A percentile compares a stretch with the other conserved stretches of the same genome.
phyloP scores from a whole-genome alignment of 352 stramenopile genomes.

The Halophytophthora polymorphica region DNA sequence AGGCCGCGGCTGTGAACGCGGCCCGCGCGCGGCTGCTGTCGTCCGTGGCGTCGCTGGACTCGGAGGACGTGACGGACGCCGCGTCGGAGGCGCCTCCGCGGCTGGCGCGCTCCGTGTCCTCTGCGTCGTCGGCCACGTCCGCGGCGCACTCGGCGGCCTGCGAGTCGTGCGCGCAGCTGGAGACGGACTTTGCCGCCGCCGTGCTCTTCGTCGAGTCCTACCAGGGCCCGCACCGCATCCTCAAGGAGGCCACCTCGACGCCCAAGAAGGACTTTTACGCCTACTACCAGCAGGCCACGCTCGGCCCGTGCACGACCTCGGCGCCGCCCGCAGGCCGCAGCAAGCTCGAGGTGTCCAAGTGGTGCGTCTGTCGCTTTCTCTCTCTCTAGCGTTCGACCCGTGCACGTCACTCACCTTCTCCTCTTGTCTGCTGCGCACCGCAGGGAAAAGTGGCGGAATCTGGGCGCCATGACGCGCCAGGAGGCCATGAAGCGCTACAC shows the following conservation, averaged over 20 bases:
- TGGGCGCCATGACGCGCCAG: conserved; percentile 65
- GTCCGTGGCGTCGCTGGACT: conserved; percentile 15
- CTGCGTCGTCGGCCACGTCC: conserved; percentile 8
- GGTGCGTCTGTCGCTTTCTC: conserved; percentile 19
- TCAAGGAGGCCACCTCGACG: conserved; percentile 69
- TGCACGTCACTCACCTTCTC: background rate
- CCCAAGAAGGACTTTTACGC: conserved; percentile 80
- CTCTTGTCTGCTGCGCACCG: background rate
- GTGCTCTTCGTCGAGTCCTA: conserved; percentile 84
- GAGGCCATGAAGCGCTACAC: conserved; percentile 82
- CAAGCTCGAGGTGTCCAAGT: conserved; percentile 61
- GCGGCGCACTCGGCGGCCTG: conserved; percentile 29
- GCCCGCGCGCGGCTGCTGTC: conserved; percentile 44
- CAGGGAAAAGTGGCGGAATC: conserved; percentile 72
- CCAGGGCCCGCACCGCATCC: conserved; percentile 71
- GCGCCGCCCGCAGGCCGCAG: conserved; percentile 29
- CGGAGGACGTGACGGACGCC: conserved; percentile 41
- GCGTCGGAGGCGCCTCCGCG: conserved; percentile 30
- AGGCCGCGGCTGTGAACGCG: conserved; percentile 41
- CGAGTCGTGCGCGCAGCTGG: conserved; percentile 51
- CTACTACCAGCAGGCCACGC: conserved; percentile 72
- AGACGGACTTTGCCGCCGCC: conserved; percentile 68
- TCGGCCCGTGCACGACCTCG: conserved; percentile 41
- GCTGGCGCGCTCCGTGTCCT: conserved; percentile 30
- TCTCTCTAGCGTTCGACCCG: no score